Conservation (phyloP, 306 rosid species). For the Luffa acutangula region DNA sequence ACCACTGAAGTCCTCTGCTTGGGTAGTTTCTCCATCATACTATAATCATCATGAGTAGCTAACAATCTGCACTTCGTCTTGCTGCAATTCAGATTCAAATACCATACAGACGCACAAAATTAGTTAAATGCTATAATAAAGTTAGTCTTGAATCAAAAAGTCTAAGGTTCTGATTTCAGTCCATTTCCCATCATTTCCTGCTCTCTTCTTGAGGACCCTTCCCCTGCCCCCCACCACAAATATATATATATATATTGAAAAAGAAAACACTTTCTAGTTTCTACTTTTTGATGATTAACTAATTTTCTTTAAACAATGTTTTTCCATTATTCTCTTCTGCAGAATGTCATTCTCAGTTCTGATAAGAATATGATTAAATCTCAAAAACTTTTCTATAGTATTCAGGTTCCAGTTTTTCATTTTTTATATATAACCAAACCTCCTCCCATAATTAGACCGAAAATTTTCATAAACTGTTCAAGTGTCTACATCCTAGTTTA, state of each 20-base stretch:
- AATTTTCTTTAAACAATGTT: not conserved
- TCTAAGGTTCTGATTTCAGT: not conserved
- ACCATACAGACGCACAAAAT: constrained; percentile 10
- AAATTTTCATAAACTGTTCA: too few species aligned
- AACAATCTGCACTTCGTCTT: constrained; percentile 67
- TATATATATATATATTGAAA: not conserved
- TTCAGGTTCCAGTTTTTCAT: not conserved
- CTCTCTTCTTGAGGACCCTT: not conserved
- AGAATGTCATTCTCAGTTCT: not conserved
- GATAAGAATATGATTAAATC: not conserved
- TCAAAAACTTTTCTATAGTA: not conserved
- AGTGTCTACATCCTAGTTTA: not conserved
- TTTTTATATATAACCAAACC: not conserved
- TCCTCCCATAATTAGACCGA: not conserved
- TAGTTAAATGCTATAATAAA: constrained; percentile 1
- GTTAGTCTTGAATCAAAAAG: not conserved
- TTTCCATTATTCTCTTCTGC: not conserved
- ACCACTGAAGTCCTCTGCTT: constrained; percentile 77
- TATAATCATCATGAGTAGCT: constrained; percentile 92
- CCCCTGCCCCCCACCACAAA: not conserved
- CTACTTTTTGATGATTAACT: too few species aligned
- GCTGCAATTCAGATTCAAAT: constrained; percentile 25
- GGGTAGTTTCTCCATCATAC: constrained; percentile 83
- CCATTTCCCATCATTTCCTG: not conserved
- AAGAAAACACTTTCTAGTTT: not conserved